A percentile compares a stretch with the other conserved stretches of the same genome.
These are phyloP conservation scores for Panicum virgatum DNA, from an alignment of 202 grass and related monocot genomes.

Conservation along the genomic window DNA sequence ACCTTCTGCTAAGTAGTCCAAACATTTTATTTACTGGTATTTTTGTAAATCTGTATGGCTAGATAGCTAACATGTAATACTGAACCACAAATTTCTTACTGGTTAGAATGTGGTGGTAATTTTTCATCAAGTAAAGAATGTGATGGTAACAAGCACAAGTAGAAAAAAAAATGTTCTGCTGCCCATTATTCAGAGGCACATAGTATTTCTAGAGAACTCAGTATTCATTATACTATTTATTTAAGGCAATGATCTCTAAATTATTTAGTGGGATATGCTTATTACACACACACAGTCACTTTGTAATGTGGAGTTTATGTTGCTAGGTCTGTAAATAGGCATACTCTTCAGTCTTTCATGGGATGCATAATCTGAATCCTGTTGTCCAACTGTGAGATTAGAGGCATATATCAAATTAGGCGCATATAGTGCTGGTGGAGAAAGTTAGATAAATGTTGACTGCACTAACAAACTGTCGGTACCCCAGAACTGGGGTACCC, in stretches of 20 bases:
- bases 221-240: not conserved
- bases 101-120: not conserved
- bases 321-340: not conserved
- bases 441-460: not conserved
- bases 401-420: not conserved
- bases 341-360: not conserved
- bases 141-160: not conserved
- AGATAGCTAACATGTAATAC: not conserved
- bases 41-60: not conserved
- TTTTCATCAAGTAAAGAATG: no score
- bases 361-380: not conserved
- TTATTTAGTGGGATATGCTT: not conserved
- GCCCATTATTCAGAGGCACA: not conserved
- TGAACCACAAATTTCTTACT: not conserved
- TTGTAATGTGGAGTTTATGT: not conserved
- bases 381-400: not conserved
- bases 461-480: not conserved
- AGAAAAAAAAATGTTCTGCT: not conserved
- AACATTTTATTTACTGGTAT: not conserved
- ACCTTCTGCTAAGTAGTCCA: no score
- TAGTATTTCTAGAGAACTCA: not conserved
- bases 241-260: not conserved
- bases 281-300: no score
- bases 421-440: not conserved
- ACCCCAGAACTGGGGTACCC: no score